Evolutionary conservation across 192 early-diverging fungal genomes (phyloP).

Genomic region (Geosiphon pyriformis): DNA sequence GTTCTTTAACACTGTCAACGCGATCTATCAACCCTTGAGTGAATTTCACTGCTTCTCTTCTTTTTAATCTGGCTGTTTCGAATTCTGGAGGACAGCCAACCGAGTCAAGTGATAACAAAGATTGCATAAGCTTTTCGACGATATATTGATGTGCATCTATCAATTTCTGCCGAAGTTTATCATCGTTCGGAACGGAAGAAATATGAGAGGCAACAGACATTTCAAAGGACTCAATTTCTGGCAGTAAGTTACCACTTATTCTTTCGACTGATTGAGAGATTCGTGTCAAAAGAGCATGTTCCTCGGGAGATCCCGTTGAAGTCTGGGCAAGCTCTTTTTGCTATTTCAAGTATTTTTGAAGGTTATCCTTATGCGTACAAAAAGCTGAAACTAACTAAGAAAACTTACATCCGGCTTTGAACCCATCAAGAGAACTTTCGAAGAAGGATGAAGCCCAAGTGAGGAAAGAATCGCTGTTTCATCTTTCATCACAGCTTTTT

Average conservation of each 20-base stretch:
- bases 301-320: conserved; percentile 47
- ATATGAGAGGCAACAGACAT: conserved; percentile 29
- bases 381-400: background rate
- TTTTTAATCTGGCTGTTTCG: conserved; percentile 62
- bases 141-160: conserved; percentile 58
- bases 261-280: conserved; percentile 37
- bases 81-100: conserved; percentile 64
- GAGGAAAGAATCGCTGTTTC: conserved; percentile 58
- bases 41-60: conserved; percentile 65
- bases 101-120: conserved; percentile 68
- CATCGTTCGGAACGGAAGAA: conserved; percentile 32
- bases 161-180: conserved; percentile 55
- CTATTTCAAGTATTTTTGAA: conserved; percentile 12
- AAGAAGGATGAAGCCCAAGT: conserved; percentile 70
- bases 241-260: conserved; percentile 30
- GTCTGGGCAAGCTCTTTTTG: conserved; percentile 40
- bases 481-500: conserved; percentile 72
- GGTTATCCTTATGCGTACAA: background rate
- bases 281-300: conserved; percentile 42
- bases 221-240: conserved; percentile 44
- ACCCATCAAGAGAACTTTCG: conserved; percentile 71
- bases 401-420: conserved; percentile 53
- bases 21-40: conserved; percentile 72
- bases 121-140: conserved; percentile 75
- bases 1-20: conserved; percentile 62